Evolutionary conservation across 768 basidiomycete genomes (phyloP).

Genomic region (Mycena latifolia): DNA sequence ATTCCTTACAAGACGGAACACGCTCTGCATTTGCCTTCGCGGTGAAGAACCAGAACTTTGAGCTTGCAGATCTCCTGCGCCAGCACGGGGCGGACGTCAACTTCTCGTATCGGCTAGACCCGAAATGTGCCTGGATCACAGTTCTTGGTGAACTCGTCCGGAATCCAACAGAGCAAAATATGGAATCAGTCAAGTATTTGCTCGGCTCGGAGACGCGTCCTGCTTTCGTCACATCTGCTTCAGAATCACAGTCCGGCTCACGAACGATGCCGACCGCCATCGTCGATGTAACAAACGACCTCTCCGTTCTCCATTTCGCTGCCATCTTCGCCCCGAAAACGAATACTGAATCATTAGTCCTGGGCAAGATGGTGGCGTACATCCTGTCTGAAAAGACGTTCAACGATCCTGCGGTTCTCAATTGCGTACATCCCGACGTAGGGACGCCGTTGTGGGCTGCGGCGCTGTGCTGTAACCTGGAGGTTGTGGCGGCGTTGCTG

Average conservation of each 20-base stretch:
- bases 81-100: slow-evolving; percentile 21
- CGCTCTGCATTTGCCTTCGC: slow-evolving; percentile 23
- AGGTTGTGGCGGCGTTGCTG: not conserved
- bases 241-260: too few relatives aligned
- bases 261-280: not conserved
- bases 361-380: not conserved
- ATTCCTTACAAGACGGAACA: slow-evolving; percentile 2
- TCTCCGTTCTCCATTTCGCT: slow-evolving; percentile 15
- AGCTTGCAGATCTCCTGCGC: slow-evolving; percentile 19
- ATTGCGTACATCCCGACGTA: slow-evolving; percentile 3
- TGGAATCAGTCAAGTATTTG: slow-evolving; percentile 16
- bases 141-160: slow-evolving; percentile 19
- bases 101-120: slow-evolving; percentile 12
- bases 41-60: slow-evolving; percentile 24
- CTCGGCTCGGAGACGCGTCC: not conserved
- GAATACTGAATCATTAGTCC: not conserved
- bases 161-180: slow-evolving; percentile 20
- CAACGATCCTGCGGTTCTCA: not conserved
- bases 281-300: not conserved
- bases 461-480: slow-evolving; percentile 1
- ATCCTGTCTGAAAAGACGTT: not conserved
- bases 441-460: slow-evolving; percentile 8
- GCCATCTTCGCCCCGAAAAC: slow-evolving; percentile 11
- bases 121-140: slow-evolving; percentile 2
- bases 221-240: not conserved